These are phyloP conservation scores for Omphalea diandra DNA, from an alignment of 441 rosid species.

Conservation along the genomic window DNA sequence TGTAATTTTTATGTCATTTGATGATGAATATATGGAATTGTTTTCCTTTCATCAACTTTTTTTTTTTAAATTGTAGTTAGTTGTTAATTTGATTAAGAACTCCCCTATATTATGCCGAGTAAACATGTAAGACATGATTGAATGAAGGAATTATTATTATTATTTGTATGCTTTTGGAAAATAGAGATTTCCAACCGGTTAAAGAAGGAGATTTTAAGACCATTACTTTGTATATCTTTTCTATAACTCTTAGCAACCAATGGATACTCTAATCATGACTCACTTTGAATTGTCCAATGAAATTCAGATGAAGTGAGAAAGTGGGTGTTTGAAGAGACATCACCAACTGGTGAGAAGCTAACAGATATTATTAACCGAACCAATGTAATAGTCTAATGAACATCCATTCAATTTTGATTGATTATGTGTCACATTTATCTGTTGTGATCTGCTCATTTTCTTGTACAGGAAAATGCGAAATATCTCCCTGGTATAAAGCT, in stretches of 20 bases:
- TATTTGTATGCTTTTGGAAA: too few species aligned
- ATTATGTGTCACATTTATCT: background rate
- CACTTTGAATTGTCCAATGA: constrained; percentile 3
- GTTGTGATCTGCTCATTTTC: constrained; percentile 4
- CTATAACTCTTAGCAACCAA: background rate
- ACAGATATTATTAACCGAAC: constrained; percentile 80
- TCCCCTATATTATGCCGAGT: background rate
- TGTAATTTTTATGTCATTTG: background rate
- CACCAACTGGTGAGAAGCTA: constrained; percentile 86
- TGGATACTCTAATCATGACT: background rate
- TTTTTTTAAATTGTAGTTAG: background rate
- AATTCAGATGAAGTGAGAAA: constrained; percentile 92
- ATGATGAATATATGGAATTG: background rate
- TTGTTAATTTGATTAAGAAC: background rate
- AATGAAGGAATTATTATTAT: background rate
- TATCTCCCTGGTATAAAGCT: constrained; percentile 92
- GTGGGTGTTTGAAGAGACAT: constrained; percentile 95
- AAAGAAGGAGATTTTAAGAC: background rate
- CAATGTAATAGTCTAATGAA: constrained; percentile 50
- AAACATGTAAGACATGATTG: too few species aligned
- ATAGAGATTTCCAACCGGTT: background rate
- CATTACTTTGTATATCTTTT: background rate
- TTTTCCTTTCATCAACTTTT: background rate
- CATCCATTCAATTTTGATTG: constrained; percentile 9
- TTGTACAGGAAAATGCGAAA: constrained; percentile 73